These are phyloP conservation scores for Carex littledalei DNA, from an alignment of 176 grass and related monocot genomes.

Conservation along the genomic window DNA sequence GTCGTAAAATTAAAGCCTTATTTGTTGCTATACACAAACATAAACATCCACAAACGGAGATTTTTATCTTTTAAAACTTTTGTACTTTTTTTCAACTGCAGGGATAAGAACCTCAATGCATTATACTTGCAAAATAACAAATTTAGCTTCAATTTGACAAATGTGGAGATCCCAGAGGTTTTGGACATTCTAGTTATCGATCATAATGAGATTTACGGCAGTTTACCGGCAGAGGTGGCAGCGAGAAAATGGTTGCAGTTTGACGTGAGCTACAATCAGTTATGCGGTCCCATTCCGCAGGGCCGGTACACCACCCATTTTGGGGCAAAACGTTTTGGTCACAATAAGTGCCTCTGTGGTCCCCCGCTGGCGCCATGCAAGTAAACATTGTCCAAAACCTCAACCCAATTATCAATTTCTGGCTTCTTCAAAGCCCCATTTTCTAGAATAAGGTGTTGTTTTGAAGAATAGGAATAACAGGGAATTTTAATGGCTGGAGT, in stretches of 20 bases:
- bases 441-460: not conserved
- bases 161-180: slow-evolving; percentile 35
- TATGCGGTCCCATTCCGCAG: slow-evolving; percentile 57
- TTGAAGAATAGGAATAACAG: not conserved
- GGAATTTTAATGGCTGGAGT: not conserved
- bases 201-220: slow-evolving; percentile 45
- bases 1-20: not conserved
- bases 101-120: slow-evolving; percentile 35
- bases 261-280: slow-evolving; percentile 51
- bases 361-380: slow-evolving; percentile 34
- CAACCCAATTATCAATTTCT: no score
- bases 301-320: slow-evolving; percentile 31
- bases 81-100: not conserved
- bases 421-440: not conserved
- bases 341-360: slow-evolving; percentile 60
- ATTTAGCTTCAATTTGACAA: slow-evolving; percentile 42
- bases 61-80: not conserved
- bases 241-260: slow-evolving; percentile 38
- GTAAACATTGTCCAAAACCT: not conserved
- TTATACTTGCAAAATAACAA: slow-evolving; percentile 34
- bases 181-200: slow-evolving; percentile 34
- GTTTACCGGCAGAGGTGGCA: slow-evolving; percentile 34
- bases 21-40: not conserved
- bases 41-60: not conserved
- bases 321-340: slow-evolving; percentile 26